These are phyloP conservation scores for Dioszegia crocea DNA, from an alignment of 768 basidiomycete genomes.

Conservation along the genomic window DNA sequence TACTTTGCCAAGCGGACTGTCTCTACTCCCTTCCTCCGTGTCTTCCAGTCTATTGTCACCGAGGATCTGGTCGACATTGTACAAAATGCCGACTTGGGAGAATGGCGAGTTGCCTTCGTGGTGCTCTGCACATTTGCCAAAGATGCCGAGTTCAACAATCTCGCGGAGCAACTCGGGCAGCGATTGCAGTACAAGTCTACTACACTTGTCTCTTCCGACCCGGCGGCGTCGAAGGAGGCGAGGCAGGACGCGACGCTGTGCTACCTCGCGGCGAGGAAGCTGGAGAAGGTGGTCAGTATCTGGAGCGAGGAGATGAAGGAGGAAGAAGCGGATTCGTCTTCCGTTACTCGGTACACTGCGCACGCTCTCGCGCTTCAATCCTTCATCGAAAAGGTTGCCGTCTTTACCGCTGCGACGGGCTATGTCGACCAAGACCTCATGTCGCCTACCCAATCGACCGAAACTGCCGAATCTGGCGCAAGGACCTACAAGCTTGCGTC, in stretches of 20 bases:
- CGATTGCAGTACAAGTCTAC: conserved; percentile 81
- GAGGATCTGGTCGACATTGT: conserved; percentile 90
- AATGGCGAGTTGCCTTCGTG: conserved; percentile 96
- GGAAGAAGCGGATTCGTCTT: conserved; percentile 61
- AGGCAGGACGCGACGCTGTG: conserved; percentile 87
- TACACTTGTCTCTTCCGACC: conserved; percentile 54
- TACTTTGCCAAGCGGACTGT: conserved; percentile 83
- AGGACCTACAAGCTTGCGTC: conserved; percentile 67
- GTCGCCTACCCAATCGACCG: conserved; percentile 49
- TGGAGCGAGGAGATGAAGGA: conserved; percentile 87
- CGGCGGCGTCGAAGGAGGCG: conserved; percentile 54
- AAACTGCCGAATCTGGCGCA: conserved; percentile 54
- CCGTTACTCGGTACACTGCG: conserved; percentile 34
- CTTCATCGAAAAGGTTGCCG: conserved; percentile 92
- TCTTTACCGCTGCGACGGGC: conserved; percentile 75
- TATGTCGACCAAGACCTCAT: conserved; percentile 58
- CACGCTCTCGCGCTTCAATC: conserved; percentile 76
- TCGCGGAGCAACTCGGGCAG: conserved; percentile 86
- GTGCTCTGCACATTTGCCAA: conserved; percentile 90
- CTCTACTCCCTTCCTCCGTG: conserved; percentile 76
- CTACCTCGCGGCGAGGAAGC: conserved; percentile 81
- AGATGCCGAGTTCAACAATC: conserved; percentile 74
- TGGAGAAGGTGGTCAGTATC: conserved; percentile 82
- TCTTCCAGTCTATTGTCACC: conserved; percentile 90
- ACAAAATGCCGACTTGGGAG: conserved; percentile 87